Percentiles rank a stretch among this genome's conserved stretches.
Evolutionary conservation across 176 grass and related monocot genomes (phyloP).

Genomic region (Otatea glauca): DNA sequence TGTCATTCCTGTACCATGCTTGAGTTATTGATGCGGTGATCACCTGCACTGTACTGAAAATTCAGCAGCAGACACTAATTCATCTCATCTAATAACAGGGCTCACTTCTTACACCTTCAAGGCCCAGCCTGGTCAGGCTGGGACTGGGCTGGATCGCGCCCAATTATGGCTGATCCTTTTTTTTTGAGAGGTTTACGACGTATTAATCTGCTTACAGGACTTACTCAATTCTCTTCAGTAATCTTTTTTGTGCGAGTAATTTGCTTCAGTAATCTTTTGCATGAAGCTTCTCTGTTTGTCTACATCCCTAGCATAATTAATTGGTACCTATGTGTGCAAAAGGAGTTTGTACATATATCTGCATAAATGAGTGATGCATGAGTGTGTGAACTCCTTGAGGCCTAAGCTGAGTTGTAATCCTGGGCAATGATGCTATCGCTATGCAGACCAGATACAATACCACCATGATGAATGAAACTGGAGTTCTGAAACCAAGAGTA

Average conservation of each 20-base stretch:
- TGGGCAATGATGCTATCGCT: too few relatives aligned
- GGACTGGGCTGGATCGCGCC: neutral
- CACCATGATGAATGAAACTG: neutral
- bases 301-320: neutral
- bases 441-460: neutral
- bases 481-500: neutral
- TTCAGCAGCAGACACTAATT: neutral
- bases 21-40: neutral
- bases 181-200: neutral
- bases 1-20: neutral
- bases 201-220: neutral
- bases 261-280: neutral
- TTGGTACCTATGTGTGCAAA: neutral
- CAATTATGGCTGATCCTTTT: neutral
- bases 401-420: neutral
- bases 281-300: too few relatives aligned
- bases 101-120: neutral
- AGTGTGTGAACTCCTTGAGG: neutral
- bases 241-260: too few relatives aligned
- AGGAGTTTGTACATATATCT: neutral
- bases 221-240: neutral
- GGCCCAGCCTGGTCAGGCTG: neutral
- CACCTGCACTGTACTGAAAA: neutral
- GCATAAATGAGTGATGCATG: neutral
- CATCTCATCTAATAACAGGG: constrained; percentile 9